Evolutionary conservation across 2,329 filamentous ascomycete species (phyloP), one percentile per base, ranked within the genome.

Genomic region (Ophioceras dolichostomum): DNA sequence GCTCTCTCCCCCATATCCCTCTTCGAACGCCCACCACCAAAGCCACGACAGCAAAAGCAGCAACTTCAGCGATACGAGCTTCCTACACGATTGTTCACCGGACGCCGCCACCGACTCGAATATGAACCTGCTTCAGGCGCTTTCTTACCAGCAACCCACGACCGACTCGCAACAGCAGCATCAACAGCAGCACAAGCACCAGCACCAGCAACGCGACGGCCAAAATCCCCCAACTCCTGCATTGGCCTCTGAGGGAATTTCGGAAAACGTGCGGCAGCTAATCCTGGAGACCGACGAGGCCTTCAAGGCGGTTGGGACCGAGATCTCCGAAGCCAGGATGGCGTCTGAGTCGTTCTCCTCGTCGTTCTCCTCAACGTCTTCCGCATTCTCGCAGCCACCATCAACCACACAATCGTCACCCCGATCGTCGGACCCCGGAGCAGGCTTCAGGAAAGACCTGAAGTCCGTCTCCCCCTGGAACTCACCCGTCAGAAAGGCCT

Each of bases 221-320:
- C n/a, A n/a, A n/a, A n/a, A n/a, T n/a, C n/a, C n/a, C n/a, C n/a
- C n/a, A n/a, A n/a, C n/a, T n/a, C n/a, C n/a, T n/a, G n/a, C n/a
- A n/a, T n/a, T n/a, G n/a, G n/a, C n/a, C n/a, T n/a, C n/a, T n/a
- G 45, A 44, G 26, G 41, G 41, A 28, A 48, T 57, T 45, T 57
- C 56, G 10, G 53, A 61, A 28, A 59, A 59, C 39, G 53, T 67
- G 3, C 57, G 64, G 37, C 55, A 63, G 42, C 56, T 73, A 42
- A 65, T 69, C 33, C 54, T 56, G 42, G 61, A 71, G 46, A 62
- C 67, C 4, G 67, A 73, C 41, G 58, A 65, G 39, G 65, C 68
- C 20, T 71, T 71, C 50, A 58, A 61, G 48, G 58, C 60, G 10
- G 60, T 67, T 18, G 62, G 58, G 3, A 54, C 50, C 36, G 59